These are phyloP conservation scores for Anisogramma anomala DNA, from an alignment of 2,329 filamentous ascomycete genomes.

Conservation along the genomic window DNA sequence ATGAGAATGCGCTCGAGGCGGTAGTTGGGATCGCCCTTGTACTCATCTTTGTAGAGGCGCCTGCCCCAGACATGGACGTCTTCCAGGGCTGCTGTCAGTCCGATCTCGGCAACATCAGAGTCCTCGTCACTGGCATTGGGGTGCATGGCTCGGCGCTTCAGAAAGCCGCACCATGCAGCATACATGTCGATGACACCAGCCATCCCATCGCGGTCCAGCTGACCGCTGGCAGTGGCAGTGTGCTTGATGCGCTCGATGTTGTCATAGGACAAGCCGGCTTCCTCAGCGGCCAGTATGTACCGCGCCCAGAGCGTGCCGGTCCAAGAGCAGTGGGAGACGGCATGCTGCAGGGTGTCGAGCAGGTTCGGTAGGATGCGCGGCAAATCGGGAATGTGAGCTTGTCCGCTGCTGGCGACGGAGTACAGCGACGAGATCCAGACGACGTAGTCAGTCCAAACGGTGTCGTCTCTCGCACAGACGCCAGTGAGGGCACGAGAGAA, in stretches of 20 bases:
- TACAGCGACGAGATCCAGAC: constrained; percentile 55
- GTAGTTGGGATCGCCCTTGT: constrained; percentile 78
- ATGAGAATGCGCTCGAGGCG: constrained; percentile 86
- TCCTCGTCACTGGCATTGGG: constrained; percentile 67
- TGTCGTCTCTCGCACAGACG: constrained; percentile 60
- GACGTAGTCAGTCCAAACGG: constrained; percentile 73
- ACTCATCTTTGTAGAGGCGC: constrained; percentile 59
- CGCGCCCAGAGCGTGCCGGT: constrained; percentile 85
- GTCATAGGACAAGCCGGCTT: constrained; percentile 61
- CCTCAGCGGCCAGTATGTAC: constrained; percentile 74
- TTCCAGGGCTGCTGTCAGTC: constrained; percentile 74
- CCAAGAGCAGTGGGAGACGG: constrained; percentile 85
- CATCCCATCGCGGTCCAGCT: constrained; percentile 77
- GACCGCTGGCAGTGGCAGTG: constrained; percentile 72
- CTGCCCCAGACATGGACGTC: constrained; percentile 72
- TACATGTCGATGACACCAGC: constrained; percentile 84
- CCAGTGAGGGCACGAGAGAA: constrained; percentile 65
- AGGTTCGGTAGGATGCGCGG: constrained; percentile 33
- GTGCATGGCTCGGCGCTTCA: constrained; percentile 74
- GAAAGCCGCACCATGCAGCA: constrained; percentile 85
- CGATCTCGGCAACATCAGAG: constrained; percentile 79
- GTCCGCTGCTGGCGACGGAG: constrained; percentile 24
- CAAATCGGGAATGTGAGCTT: constrained; percentile 27
- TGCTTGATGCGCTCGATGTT: constrained; percentile 87
- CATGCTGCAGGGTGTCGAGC: constrained; percentile 65